phyloP scores from a whole-genome alignment of 495 filamentous ascomycete genomes.

The Tuber aestivum region DNA sequence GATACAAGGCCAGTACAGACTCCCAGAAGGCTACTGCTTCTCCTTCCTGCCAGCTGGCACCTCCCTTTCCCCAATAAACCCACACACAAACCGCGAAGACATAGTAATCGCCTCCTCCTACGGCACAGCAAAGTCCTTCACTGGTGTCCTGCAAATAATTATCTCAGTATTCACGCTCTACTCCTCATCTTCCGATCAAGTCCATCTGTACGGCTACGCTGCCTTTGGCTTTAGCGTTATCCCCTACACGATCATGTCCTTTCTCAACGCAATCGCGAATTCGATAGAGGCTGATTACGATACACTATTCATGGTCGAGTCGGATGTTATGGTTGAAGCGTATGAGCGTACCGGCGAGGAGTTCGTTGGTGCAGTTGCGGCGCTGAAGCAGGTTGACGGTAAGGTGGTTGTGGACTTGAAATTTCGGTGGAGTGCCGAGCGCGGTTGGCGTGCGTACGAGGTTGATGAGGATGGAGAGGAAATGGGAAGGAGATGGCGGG shows the following conservation, averaged over 20 bases:
- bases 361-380: conserved; percentile 44
- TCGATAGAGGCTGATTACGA: conserved; percentile 45
- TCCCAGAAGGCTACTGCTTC: conserved; percentile 29
- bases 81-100: conserved; percentile 30
- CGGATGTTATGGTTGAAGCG: conserved; percentile 49
- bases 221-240: conserved; percentile 49
- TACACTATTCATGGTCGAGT: conserved; percentile 45
- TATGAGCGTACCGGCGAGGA: conserved; percentile 36
- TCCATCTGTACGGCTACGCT: conserved; percentile 46
- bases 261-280: conserved; percentile 56
- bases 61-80: conserved; percentile 34
- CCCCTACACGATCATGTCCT: conserved; percentile 62
- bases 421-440: conserved; percentile 33
- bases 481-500: conserved; percentile 25
- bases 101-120: conserved; percentile 40
- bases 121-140: conserved; percentile 41
- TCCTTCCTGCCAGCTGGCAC: conserved; percentile 31
- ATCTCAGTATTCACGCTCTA: conserved; percentile 45
- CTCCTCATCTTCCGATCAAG: conserved; percentile 44
- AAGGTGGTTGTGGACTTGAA: conserved; percentile 31
- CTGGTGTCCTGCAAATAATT: conserved; percentile 46
- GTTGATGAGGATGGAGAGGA: conserved; percentile 26
- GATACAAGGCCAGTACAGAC: conserved; percentile 37
- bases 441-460: conserved; percentile 24
- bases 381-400: conserved; percentile 22